Base-by-base conservation (phyloP, 2,329 filamentous ascomycete genomes). In the Dryadomyces quercus-mongolicae region DNA sequence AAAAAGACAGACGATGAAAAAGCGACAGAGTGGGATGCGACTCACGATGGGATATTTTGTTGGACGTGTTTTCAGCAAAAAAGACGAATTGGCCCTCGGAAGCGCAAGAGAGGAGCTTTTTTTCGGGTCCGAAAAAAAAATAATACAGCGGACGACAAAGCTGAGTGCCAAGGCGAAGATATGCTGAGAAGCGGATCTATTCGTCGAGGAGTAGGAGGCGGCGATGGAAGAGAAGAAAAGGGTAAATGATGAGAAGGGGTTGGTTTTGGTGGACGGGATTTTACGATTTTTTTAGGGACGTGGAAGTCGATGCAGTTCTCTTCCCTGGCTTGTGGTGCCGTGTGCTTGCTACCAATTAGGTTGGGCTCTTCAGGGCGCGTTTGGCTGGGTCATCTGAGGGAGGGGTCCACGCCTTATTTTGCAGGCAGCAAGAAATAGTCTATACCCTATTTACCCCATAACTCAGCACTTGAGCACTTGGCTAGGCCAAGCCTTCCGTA, bases 221-320 rank as follows among this genome's bases (percentile, higher is more conserved):
- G 21, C 44, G 51, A 53, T 53, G 51, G 20, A 45, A 34, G n/a
- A 44, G 42, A n/a, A 21, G 21, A 48, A 40, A 16, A 25, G 34
- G 25, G 44, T 16, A 20, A 18, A 20, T 40, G 51, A 40, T 47
- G 43, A n/a, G 44, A 46, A 45, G 18, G 50, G 31, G 20, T 38
- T 47, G 20, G 25, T 42, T 53, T 46, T 20, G 44, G 44, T 40
- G 20, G 51, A 53, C 40, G 51, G 44, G 20, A 31, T 51, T 47
- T 53, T 53, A 47, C 51, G 36, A 40, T 42, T 48, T 48, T 53
- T 47, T 45, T 44, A 43, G 51, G 44, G 44, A 48, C 44, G 44
- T 47, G 51, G 44, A 48, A 25, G 44, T 22, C 21, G 44, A 53
- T 20, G 50, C 43, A 52, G 25, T 25, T 22, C 21, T 48, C 45